These are phyloP conservation scores for Stagonosporopsis vannaccii DNA, from an alignment of 2,329 filamentous ascomycete species.

Conservation along the genomic window DNA sequence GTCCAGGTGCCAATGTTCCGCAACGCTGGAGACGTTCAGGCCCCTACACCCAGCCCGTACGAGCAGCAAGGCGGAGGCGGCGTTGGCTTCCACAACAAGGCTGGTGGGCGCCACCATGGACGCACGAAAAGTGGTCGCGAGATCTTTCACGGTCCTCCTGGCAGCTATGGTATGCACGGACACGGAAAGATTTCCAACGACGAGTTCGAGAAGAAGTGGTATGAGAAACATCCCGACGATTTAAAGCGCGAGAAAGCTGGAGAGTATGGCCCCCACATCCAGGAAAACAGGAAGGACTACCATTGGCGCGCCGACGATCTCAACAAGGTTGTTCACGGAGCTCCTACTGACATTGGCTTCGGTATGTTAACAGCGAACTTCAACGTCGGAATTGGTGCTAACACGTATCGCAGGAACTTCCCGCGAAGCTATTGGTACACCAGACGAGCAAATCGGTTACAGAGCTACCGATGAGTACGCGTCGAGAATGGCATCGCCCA, in stretches of 20 bases:
- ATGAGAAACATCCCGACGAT: conserved; percentile 87
- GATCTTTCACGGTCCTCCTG: conserved; percentile 75
- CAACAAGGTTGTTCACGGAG: conserved; percentile 85
- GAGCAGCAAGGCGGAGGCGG: conserved; percentile 51
- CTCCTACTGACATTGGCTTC: conserved; percentile 57
- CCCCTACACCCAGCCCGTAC: conserved; percentile 78
- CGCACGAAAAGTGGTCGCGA: conserved; percentile 77
- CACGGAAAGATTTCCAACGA: conserved; percentile 79
- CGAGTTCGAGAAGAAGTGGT: conserved; percentile 90
- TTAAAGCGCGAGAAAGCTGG: conserved; percentile 76
- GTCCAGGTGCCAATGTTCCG: conserved; percentile 93
- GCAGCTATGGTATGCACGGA: conserved; percentile 91
- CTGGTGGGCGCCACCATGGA: conserved; percentile 61
- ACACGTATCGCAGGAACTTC: conserved; percentile 67
- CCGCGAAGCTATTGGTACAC: conserved; percentile 71
- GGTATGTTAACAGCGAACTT: conserved; percentile 52
- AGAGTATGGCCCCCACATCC: conserved; percentile 66
- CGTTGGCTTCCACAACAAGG: conserved; percentile 63
- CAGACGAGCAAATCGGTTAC: conserved; percentile 90
- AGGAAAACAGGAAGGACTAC: conserved; percentile 72
- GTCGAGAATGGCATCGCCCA: conserved; percentile 76
- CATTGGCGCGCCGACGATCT: conserved; percentile 89
- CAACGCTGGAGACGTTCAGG: conserved; percentile 93
- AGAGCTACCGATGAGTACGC: conserved; percentile 85
- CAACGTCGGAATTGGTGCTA: conserved; percentile 52